Conservation (phyloP, 768 basidiomycete genomes). For the Tricholoma bakamatsutake region DNA sequence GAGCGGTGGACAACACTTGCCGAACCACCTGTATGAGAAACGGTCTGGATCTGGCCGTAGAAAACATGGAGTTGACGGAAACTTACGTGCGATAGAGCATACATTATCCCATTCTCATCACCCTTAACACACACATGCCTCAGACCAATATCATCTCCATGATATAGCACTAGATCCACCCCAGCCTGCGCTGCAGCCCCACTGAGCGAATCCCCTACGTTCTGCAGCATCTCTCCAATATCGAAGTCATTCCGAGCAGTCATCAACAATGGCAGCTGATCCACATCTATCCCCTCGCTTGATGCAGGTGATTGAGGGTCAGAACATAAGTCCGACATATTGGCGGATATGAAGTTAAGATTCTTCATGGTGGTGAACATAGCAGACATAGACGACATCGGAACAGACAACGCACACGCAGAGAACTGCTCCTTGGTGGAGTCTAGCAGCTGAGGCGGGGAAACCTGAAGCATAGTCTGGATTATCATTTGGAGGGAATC, state of each 20-base stretch:
- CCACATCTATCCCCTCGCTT: neutral
- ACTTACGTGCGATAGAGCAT: slow-evolving; percentile 81
- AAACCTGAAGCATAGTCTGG: slow-evolving; percentile 86
- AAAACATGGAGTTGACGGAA: slow-evolving; percentile 2
- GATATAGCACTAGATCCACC: slow-evolving; percentile 89
- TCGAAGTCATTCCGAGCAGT: slow-evolving; percentile 67
- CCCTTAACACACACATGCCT: slow-evolving; percentile 83
- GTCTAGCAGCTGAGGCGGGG: slow-evolving; percentile 85
- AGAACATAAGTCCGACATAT: slow-evolving; percentile 53
- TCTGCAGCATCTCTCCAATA: slow-evolving; percentile 86
- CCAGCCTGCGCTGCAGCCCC: slow-evolving; percentile 77
- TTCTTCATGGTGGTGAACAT: slow-evolving; percentile 91
- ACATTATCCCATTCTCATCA: slow-evolving; percentile 79
- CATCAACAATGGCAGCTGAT: slow-evolving; percentile 1
- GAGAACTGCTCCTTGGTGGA: slow-evolving; percentile 93
- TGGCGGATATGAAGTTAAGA: slow-evolving; percentile 89
- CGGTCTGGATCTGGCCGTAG: slow-evolving; percentile 11
- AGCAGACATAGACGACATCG: slow-evolving; percentile 82
- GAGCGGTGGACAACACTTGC: slow-evolving; percentile 70
- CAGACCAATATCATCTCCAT: slow-evolving; percentile 76
- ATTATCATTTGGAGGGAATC: slow-evolving; percentile 88
- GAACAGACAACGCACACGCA: slow-evolving; percentile 81
- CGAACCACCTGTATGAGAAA: slow-evolving; percentile 59
- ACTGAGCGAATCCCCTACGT: slow-evolving; percentile 81
- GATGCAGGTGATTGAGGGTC: slow-evolving; percentile 8